A percentile compares a stretch with the other conserved stretches of the same genome.
phyloP scores from a whole-genome alignment of 148 eudicot species.

The Beta vulgaris region DNA sequence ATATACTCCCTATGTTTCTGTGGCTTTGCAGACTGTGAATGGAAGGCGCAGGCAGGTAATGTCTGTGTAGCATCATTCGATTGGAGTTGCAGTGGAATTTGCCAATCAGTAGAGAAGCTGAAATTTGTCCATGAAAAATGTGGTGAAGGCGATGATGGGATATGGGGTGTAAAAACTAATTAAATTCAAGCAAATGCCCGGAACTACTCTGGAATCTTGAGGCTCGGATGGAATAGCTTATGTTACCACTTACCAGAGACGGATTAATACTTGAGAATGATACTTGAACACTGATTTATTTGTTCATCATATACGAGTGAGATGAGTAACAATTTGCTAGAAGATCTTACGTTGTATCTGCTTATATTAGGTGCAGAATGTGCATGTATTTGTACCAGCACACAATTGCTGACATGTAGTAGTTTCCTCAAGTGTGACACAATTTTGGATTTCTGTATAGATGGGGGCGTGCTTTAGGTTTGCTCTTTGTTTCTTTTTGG shows the following conservation, averaged over 20 bases:
- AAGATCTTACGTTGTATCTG: background rate
- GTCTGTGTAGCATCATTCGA: slow-evolving; percentile 71
- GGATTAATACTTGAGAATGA: background rate
- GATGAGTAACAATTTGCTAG: background rate
- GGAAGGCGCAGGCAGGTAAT: slow-evolving; percentile 76
- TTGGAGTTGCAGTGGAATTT: slow-evolving; percentile 84
- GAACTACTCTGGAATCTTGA: slow-evolving; percentile 1
- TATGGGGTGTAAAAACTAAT: slow-evolving; percentile 45
- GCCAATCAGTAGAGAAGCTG: slow-evolving; percentile 71
- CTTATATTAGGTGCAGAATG: background rate
- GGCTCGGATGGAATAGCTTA: slow-evolving; percentile 6
- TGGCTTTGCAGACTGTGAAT: slow-evolving; percentile 57
- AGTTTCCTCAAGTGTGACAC: background rate
- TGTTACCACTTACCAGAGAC: slow-evolving; percentile 8
- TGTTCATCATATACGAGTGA: slow-evolving; percentile 2
- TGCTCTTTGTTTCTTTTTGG: background rate
- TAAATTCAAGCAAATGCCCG: background rate
- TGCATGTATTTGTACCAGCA: background rate
- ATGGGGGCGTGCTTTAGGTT: slow-evolving; percentile 3
- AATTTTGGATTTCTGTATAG: slow-evolving; percentile 28
- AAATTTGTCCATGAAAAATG: slow-evolving; percentile 65
- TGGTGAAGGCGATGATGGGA: slow-evolving; percentile 61
- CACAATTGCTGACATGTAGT: slow-evolving; percentile 4
- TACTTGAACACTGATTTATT: slow-evolving; percentile 2
- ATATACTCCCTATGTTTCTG: slow-evolving; percentile 4